Conservation (phyloP, 108 stramenopile species). For the Cyclotella atomus region DNA sequence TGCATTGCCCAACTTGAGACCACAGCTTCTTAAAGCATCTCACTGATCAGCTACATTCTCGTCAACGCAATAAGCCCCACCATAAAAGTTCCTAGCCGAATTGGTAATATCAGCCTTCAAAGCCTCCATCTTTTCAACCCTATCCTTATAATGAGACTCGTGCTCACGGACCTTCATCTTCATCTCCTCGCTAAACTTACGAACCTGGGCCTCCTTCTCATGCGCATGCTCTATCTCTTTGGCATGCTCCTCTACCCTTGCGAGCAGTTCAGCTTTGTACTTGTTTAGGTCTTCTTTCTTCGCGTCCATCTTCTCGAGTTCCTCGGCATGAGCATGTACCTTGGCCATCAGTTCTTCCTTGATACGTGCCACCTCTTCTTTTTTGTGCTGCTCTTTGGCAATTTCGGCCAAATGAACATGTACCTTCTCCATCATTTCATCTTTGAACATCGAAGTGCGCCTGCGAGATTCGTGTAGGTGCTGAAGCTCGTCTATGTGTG, state of each 20-base stretch:
- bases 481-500: slow-evolving; percentile 35
- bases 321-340: slow-evolving; percentile 49
- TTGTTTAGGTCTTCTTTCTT: slow-evolving; percentile 36
- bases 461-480: slow-evolving; percentile 33
- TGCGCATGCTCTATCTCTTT: slow-evolving; percentile 37
- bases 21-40: too few species aligned
- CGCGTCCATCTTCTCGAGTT: slow-evolving; percentile 48
- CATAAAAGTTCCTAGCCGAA: slow-evolving; percentile 19
- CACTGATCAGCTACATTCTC: neutral
- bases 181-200: slow-evolving; percentile 37
- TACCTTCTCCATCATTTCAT: slow-evolving; percentile 45
- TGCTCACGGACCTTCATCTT: slow-evolving; percentile 31
- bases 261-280: slow-evolving; percentile 49
- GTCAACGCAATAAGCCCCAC: slow-evolving; percentile 15
- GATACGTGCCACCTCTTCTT: slow-evolving; percentile 47
- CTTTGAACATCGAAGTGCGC: slow-evolving; percentile 42
- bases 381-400: slow-evolving; percentile 46
- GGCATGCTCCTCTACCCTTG: slow-evolving; percentile 46
- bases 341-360: slow-evolving; percentile 48
- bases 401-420: slow-evolving; percentile 36
- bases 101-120: slow-evolving; percentile 43
- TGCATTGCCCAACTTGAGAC: too few species aligned
- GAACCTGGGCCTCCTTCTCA: slow-evolving; percentile 43
- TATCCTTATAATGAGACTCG: slow-evolving; percentile 35
- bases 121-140: slow-evolving; percentile 25